Conservation (phyloP, 192 early-diverging fungal genomes). For the Backusella australiensis region DNA sequence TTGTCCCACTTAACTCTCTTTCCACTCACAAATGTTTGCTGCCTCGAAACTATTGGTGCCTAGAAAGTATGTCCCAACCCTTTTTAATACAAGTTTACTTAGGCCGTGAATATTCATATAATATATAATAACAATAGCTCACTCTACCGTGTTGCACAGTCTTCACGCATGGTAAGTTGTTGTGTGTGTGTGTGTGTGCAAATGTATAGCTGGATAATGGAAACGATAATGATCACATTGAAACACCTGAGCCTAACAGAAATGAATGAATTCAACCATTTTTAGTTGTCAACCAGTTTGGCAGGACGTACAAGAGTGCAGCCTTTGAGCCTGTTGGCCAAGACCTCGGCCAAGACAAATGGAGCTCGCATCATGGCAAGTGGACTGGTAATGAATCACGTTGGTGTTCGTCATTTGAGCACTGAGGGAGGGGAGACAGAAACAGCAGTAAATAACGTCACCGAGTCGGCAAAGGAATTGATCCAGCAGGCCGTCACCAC, state of each 20-base stretch:
- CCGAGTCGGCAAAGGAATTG: background rate
- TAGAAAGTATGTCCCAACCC: background rate
- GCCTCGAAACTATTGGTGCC: background rate
- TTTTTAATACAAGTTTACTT: background rate
- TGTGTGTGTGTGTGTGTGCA: too few relatives aligned
- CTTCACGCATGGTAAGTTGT: constrained; percentile 14
- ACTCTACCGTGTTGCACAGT: constrained; percentile 7
- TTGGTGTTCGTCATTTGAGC: constrained; percentile 8
- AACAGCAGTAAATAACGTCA: constrained; percentile 19
- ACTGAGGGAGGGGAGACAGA: constrained; percentile 2
- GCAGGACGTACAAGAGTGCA: background rate
- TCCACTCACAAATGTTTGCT: background rate
- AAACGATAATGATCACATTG: background rate
- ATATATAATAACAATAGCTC: background rate
- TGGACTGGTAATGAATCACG: background rate
- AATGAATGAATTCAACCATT: background rate
- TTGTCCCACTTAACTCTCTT: background rate
- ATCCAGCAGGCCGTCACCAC: constrained; percentile 13
- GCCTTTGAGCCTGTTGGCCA: background rate
- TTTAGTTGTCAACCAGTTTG: constrained; percentile 12
- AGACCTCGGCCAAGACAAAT: background rate
- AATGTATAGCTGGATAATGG: background rate
- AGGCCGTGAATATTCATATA: too few relatives aligned
- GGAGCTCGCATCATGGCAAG: constrained; percentile 1
- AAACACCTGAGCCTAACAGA: background rate